These are phyloP conservation scores for Sugiyamaella novakii DNA, from an alignment of 1,139 yeast genomes.

Conservation along the genomic window DNA sequence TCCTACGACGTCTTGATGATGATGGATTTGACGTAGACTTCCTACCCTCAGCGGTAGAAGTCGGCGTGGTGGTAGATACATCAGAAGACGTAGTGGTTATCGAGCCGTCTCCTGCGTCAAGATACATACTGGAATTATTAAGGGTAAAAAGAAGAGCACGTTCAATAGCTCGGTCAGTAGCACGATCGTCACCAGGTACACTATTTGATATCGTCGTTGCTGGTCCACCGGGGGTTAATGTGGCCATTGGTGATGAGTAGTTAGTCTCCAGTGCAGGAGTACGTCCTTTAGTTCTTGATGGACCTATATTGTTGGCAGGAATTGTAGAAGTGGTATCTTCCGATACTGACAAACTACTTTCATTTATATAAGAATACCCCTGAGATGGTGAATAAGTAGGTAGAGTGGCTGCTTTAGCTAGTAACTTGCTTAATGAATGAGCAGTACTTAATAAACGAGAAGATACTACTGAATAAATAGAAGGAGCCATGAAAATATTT, in stretches of 20 bases:
- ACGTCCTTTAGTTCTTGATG: constrained; percentile 16
- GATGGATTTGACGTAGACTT: constrained; percentile 9
- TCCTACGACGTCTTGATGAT: constrained; percentile 15
- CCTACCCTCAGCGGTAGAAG: constrained; percentile 10
- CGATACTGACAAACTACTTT: constrained; percentile 24
- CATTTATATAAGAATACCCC: constrained; percentile 41
- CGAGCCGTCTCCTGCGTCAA: constrained; percentile 23
- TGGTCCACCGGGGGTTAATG: constrained; percentile 19
- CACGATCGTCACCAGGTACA: constrained; percentile 27
- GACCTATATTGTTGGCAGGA: constrained; percentile 10
- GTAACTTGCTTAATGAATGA: constrained; percentile 36
- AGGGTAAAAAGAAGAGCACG: constrained; percentile 32
- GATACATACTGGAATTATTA: constrained; percentile 26
- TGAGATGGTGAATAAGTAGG: constrained; percentile 42
- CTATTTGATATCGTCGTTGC: constrained; percentile 14
- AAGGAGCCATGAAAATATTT: constrained; percentile 88
- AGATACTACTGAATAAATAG: constrained; percentile 55
- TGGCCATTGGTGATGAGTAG: constrained; percentile 26
- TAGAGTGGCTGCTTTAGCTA: constrained; percentile 39
- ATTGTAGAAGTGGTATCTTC: constrained; percentile 15
- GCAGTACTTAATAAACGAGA: constrained; percentile 52
- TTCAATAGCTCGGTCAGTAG: constrained; percentile 32
- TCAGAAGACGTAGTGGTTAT: not conserved
- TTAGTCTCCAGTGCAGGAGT: constrained; percentile 20
- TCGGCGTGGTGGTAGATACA: not conserved